These are phyloP conservation scores for Cladobotryum protrusum DNA, from an alignment of 2,329 filamentous ascomycete species.

Conservation along the genomic window DNA sequence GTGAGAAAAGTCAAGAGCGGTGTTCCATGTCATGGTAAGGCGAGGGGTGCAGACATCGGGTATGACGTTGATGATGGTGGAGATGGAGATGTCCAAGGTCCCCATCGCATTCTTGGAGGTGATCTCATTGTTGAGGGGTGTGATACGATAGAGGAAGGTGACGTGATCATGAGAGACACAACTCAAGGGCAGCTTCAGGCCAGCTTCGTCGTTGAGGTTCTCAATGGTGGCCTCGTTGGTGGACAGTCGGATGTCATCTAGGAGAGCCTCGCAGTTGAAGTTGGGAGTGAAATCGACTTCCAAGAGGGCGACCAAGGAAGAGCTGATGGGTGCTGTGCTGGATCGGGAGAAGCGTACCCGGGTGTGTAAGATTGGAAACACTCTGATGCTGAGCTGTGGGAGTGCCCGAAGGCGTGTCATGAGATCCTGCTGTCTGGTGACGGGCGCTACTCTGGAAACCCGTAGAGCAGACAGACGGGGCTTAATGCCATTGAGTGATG, in stretches of 20 bases:
- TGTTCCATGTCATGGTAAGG: constrained; percentile 62
- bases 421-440: constrained; percentile 54
- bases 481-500: constrained; percentile 52
- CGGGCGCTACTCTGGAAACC: constrained; percentile 67
- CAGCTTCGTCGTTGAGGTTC: constrained; percentile 47
- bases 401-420: constrained; percentile 59
- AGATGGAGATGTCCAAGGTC: constrained; percentile 54
- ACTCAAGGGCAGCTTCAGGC: constrained; percentile 46
- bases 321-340: constrained; percentile 49
- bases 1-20: constrained; percentile 61
- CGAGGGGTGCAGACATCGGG: constrained; percentile 53
- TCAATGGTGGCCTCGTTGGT: constrained; percentile 54
- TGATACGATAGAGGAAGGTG: constrained; percentile 65
- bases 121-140: constrained; percentile 41
- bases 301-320: constrained; percentile 61
- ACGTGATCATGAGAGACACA: constrained; percentile 69
- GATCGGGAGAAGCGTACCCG: constrained; percentile 66
- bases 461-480: constrained; percentile 67
- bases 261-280: constrained; percentile 58
- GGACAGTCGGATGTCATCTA: constrained; percentile 53
- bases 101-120: constrained; percentile 41
- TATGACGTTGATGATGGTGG: constrained; percentile 50
- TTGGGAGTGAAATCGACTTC: constrained; percentile 69
- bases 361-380: constrained; percentile 65
- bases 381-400: constrained; percentile 54